Conservation (phyloP, 768 basidiomycete genomes). For the Tulasnella sp. region DNA sequence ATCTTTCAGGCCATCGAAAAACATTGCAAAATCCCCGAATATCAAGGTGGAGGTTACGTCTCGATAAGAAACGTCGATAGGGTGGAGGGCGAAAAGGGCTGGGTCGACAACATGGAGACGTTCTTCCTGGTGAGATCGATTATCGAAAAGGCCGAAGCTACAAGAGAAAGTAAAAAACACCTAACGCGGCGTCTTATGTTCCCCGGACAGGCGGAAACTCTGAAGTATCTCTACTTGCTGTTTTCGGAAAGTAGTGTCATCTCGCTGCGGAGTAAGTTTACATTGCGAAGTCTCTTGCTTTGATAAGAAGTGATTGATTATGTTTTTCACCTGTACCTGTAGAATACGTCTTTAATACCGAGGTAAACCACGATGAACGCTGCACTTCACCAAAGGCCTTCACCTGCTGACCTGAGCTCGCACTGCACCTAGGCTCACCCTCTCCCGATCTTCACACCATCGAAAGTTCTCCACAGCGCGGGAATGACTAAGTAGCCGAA, state of each 20-base stretch:
- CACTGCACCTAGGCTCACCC: constrained; percentile 43
- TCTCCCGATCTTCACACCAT: constrained; percentile 54
- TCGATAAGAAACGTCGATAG: constrained; percentile 76
- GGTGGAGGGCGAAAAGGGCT: constrained; percentile 47
- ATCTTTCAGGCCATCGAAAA: constrained; percentile 85
- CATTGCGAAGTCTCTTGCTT: not conserved
- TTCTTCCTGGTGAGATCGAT: constrained; percentile 63
- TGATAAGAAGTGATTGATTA: constrained; percentile 11
- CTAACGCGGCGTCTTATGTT: not conserved
- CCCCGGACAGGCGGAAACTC: constrained; percentile 57
- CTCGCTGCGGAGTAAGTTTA: constrained; percentile 56
- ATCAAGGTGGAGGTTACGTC: constrained; percentile 62
- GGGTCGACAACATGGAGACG: constrained; percentile 81
- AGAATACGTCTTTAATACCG: constrained; percentile 91
- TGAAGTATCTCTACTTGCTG: constrained; percentile 83
- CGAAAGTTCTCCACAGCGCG: not conserved
- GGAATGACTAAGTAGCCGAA: not conserved
- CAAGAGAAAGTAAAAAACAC: not conserved
- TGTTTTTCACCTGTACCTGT: not conserved
- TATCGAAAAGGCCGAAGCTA: not conserved
- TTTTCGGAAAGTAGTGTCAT: constrained; percentile 67
- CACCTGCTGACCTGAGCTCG: not conserved
- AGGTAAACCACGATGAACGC: constrained; percentile 35
- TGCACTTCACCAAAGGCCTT: not conserved
- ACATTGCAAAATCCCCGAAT: constrained; percentile 52